Evolutionary conservation across 108 stramenopile genomes (phyloP).

Genomic region (Nitzschia palea): DNA sequence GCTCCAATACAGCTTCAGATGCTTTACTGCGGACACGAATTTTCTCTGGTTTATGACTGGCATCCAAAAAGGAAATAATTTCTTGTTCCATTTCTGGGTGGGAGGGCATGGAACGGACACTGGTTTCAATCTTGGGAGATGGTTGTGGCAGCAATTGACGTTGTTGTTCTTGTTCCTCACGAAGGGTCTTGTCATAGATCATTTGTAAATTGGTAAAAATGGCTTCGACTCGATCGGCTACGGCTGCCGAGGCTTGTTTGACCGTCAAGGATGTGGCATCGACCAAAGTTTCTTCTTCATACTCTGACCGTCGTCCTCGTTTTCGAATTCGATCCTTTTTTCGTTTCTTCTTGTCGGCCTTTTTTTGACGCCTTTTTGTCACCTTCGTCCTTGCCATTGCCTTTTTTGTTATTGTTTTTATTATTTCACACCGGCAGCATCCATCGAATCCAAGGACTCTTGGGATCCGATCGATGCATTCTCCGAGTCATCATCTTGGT

Average conservation of each 20-base stretch:
- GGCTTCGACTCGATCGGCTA: constrained; percentile 12
- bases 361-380: background rate
- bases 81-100: no score
- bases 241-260: background rate
- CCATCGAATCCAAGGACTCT: constrained; percentile 11
- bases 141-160: no score
- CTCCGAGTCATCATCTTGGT: background rate
- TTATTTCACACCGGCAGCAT: background rate
- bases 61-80: no score
- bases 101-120: no score
- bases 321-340: background rate
- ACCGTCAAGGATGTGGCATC: background rate
- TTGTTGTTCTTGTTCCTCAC: background rate
- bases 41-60: background rate
- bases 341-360: constrained; percentile 5
- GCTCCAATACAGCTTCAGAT: background rate
- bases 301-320: constrained; percentile 8
- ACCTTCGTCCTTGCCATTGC: background rate
- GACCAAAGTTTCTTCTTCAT: background rate
- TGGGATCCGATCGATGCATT: background rate
- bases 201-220: constrained; percentile 4
- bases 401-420: background rate
- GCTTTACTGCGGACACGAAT: constrained; percentile 1
- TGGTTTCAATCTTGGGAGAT: no score
- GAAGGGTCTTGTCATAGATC: constrained; percentile 1